Conservation (phyloP, 139 green algal species). For the Limnomonas spitsbergensis region DNA sequence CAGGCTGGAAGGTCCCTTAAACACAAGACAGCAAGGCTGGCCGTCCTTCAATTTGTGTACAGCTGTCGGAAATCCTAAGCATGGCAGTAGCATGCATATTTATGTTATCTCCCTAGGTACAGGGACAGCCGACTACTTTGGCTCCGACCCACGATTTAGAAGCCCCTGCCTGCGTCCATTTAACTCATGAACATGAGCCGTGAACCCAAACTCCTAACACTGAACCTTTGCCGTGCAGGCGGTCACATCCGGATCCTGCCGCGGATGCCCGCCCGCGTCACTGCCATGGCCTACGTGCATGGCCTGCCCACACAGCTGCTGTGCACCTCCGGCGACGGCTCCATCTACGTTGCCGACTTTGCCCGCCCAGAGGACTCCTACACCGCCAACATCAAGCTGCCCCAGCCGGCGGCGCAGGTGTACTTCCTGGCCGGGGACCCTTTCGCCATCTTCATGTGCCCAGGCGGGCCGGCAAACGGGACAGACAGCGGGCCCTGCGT, state of each 20-base stretch:
- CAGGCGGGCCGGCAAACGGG: not conserved
- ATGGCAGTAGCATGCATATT: too few species aligned
- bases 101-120: too few species aligned
- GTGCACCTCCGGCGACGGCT: slow-evolving; percentile 20
- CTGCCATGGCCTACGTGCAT: slow-evolving; percentile 35
- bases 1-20: too few species aligned
- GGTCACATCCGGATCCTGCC: slow-evolving; percentile 28
- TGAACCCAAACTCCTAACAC: too few species aligned
- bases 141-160: too few species aligned
- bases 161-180: too few species aligned
- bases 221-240: too few species aligned
- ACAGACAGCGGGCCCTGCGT: slow-evolving; percentile 17
- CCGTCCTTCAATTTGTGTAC: too few species aligned
- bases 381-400: slow-evolving; percentile 29
- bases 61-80: too few species aligned
- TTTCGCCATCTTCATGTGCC: slow-evolving; percentile 38
- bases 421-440: slow-evolving; percentile 39
- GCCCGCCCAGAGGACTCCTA: slow-evolving; percentile 35
- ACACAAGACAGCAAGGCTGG: too few species aligned
- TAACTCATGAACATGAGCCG: too few species aligned
- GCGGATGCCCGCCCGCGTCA: slow-evolving; percentile 27
- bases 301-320: slow-evolving; percentile 32
- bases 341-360: slow-evolving; percentile 38
- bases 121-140: too few species aligned
- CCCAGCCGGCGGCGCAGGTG: slow-evolving; percentile 25